phyloP scores from a whole-genome alignment of 306 rosid species.

The Begonia peltatifolia region DNA sequence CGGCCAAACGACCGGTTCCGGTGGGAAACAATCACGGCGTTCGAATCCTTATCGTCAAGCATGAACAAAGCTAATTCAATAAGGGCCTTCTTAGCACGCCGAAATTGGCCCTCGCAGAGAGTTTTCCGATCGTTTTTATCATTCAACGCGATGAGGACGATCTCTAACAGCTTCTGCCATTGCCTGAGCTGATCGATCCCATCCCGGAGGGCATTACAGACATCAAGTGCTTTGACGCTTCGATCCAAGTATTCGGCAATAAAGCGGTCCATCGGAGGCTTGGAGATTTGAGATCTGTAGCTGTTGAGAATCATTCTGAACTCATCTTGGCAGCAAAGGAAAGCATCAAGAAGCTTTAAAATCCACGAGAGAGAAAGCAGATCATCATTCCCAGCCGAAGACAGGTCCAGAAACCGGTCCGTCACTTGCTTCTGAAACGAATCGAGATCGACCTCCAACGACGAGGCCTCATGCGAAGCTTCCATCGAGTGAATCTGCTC shows the following conservation, averaged over 20 bases:
- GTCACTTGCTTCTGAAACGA: constrained; percentile 47
- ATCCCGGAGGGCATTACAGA: constrained; percentile 77
- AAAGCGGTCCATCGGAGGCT: constrained; percentile 47
- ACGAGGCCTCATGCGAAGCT: constrained; percentile 8
- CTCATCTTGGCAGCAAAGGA: constrained; percentile 48
- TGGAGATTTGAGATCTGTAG: constrained; percentile 14
- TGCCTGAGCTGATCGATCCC: constrained; percentile 75
- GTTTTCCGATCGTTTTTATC: constrained; percentile 34
- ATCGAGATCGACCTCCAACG: constrained; percentile 36
- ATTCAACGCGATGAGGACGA: constrained; percentile 53
- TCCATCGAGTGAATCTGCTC: constrained; percentile 42
- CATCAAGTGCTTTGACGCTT: constrained; percentile 71
- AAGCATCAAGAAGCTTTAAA: constrained; percentile 51
- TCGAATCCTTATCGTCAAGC: constrained; percentile 69
- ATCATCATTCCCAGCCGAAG: constrained; percentile 18
- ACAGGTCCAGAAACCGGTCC: constrained; percentile 32
- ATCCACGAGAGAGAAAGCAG: constrained; percentile 64
- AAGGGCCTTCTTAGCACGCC: constrained; percentile 76
- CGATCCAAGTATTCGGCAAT: constrained; percentile 61
- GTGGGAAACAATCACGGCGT: constrained; percentile 17
- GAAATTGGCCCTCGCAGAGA: constrained; percentile 60
- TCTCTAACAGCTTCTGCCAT: constrained; percentile 67
- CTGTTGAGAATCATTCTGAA: constrained; percentile 38
- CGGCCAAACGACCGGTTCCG: constrained; percentile 82
- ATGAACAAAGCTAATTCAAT: constrained; percentile 54